A percentile compares a stretch with the other conserved stretches of the same genome.
phyloP scores from a whole-genome alignment of 2,329 filamentous ascomycete species.

The Sphaerulina musiva region DNA sequence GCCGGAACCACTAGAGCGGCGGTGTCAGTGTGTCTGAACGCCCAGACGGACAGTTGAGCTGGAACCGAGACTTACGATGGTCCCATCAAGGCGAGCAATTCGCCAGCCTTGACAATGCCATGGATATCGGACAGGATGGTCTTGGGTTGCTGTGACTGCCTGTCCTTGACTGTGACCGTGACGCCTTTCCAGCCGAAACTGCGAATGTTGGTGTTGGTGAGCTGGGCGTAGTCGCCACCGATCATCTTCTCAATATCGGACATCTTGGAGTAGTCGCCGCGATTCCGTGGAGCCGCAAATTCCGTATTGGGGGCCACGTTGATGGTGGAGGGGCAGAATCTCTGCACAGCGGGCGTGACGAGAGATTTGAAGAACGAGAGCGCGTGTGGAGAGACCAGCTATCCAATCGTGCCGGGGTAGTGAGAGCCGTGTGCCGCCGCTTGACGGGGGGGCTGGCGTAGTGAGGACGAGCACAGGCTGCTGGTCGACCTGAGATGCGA shows the following conservation, averaged over 20 bases:
- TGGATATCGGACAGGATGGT: constrained; percentile 57
- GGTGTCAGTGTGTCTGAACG: constrained; percentile 5
- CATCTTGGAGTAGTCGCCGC: constrained; percentile 34
- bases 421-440: not conserved
- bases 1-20: constrained; percentile 48
- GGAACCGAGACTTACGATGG: constrained; percentile 47
- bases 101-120: constrained; percentile 61
- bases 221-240: constrained; percentile 44
- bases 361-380: not conserved
- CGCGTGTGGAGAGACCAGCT: constrained; percentile 1
- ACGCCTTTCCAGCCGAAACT: constrained; percentile 61
- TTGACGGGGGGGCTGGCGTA: not conserved
- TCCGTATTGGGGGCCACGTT: constrained; percentile 21
- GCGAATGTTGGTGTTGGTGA: constrained; percentile 58
- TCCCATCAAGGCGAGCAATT: constrained; percentile 76
- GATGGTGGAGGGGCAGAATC: constrained; percentile 8
- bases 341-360: not conserved
- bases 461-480: not conserved
- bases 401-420: not conserved
- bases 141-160: constrained; percentile 56
- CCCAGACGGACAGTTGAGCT: not conserved
- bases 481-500: not conserved
- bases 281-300: constrained; percentile 25
- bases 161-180: constrained; percentile 66
- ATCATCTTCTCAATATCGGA: constrained; percentile 45